A percentile compares a stretch with the other conserved stretches of the same genome.
These are phyloP conservation scores for Acanthochlamys bracteata DNA, from an alignment of 106 monocot genomes.

Conservation along the genomic window DNA sequence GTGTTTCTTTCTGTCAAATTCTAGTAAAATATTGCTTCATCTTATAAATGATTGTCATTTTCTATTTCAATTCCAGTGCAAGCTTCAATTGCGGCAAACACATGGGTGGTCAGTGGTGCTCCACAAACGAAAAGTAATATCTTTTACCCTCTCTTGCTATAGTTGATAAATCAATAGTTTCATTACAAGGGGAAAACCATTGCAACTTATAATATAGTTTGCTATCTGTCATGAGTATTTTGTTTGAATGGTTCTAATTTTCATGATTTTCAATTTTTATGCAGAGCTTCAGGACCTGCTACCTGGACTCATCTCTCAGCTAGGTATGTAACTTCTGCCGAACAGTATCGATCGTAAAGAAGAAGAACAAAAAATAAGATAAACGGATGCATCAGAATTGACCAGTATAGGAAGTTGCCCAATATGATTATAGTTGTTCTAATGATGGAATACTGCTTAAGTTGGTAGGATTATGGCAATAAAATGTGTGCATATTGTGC, in stretches of 20 bases:
- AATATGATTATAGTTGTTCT: too few relatives aligned
- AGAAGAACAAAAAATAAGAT: too few relatives aligned
- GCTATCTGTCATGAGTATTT: background rate
- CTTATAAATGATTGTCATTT: background rate
- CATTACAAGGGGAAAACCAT: too few relatives aligned
- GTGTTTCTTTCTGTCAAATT: too few relatives aligned
- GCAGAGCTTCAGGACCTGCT: conserved; percentile 14
- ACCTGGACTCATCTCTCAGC: conserved; percentile 1
- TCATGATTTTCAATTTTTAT: background rate
- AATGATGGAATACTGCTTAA: too few relatives aligned
- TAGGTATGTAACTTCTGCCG: background rate
- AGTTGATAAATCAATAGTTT: too few relatives aligned
- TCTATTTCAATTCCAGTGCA: conserved; percentile 2
- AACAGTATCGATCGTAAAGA: background rate
- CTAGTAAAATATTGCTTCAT: background rate
- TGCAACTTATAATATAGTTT: background rate
- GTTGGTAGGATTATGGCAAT: too few relatives aligned
- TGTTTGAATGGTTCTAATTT: background rate
- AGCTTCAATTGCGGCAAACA: conserved; percentile 15
- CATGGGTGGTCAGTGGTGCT: conserved; percentile 13
- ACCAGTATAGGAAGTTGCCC: too few relatives aligned
- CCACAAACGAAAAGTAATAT: conserved; percentile 14
- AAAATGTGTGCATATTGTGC: too few relatives aligned
- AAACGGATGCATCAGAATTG: too few relatives aligned
- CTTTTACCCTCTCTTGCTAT: background rate